Conservation (phyloP, 306 rosid species). For the Macrotyloma uniflorum region DNA sequence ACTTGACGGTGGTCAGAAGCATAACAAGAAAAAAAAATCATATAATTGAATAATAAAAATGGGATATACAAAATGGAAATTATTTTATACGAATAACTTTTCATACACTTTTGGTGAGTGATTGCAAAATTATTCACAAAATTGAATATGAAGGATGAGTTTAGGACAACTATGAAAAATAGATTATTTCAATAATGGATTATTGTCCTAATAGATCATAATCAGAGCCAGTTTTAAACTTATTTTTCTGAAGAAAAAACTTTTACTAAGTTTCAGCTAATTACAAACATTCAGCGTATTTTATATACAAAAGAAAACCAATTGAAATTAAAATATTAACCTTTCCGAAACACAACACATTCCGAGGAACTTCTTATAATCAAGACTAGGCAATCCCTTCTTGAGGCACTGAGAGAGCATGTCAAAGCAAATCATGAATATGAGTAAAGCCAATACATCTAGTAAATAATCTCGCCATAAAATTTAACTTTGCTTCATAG, state of each 20-base stretch:
- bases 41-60: background rate
- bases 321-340: no score
- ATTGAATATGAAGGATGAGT: no score
- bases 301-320: no score
- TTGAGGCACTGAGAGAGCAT: slow-evolving; percentile 78
- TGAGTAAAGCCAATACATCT: slow-evolving; percentile 59
- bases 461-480: slow-evolving; percentile 4
- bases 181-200: no score
- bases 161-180: no score
- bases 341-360: slow-evolving; percentile 21
- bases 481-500: background rate
- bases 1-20: background rate
- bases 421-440: slow-evolving; percentile 84
- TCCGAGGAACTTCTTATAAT: slow-evolving; percentile 86
- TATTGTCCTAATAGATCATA: no score
- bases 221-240: no score
- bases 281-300: no score
- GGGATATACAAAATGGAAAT: background rate
- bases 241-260: no score
- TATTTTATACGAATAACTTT: background rate
- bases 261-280: no score
- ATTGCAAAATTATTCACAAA: no score
- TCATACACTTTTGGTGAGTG: background rate
- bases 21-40: background rate
- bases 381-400: slow-evolving; percentile 91